Conservation (phyloP, 2,329 filamentous ascomycete genomes). For the Colletotrichum theobromicola region DNA sequence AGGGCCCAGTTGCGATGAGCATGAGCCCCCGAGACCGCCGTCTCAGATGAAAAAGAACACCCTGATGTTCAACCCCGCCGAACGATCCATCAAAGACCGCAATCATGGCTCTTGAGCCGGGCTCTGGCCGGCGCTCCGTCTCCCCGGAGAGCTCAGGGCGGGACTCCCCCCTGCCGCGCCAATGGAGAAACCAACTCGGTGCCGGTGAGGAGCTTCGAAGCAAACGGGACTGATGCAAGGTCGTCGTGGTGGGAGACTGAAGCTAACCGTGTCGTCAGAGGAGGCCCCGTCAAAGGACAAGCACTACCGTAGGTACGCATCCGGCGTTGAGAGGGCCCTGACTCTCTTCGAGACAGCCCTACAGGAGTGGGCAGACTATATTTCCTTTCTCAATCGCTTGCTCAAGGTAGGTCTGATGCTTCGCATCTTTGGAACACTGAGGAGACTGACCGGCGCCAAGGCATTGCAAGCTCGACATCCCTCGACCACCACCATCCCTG, state of each 20-base stretch:
- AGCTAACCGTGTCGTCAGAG: conserved; percentile 42
- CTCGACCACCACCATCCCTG: conserved; percentile 74
- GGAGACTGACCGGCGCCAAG: conserved; percentile 45
- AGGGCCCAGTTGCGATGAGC: conserved; percentile 30
- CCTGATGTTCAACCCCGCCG: conserved; percentile 19
- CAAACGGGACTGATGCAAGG: background rate
- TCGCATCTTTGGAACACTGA: no score
- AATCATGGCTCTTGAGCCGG: conserved; percentile 70
- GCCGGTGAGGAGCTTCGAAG: conserved; percentile 63
- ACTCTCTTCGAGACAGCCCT: conserved; percentile 89
- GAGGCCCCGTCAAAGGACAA: conserved; percentile 66
- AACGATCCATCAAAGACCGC: conserved; percentile 19
- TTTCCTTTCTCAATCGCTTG: conserved; percentile 90
- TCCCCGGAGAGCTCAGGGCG: conserved; percentile 88
- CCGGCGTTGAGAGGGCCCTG: conserved; percentile 84
- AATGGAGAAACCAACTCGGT: conserved; percentile 79
- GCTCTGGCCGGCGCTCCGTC: conserved; percentile 59
- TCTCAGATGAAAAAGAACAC: background rate
- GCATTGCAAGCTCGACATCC: conserved; percentile 86
- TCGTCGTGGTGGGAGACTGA: background rate
- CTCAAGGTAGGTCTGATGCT: conserved; percentile 72
- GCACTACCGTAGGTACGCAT: conserved; percentile 85
- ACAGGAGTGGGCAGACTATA: conserved; percentile 99
- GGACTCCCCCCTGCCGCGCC: conserved; percentile 75
- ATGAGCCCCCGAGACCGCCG: conserved; percentile 28